Percentiles rank a stretch among this genome's conserved stretches.
Conservation (phyloP, 352 stramenopile species). For the Thalassiosira mediterranea region DNA sequence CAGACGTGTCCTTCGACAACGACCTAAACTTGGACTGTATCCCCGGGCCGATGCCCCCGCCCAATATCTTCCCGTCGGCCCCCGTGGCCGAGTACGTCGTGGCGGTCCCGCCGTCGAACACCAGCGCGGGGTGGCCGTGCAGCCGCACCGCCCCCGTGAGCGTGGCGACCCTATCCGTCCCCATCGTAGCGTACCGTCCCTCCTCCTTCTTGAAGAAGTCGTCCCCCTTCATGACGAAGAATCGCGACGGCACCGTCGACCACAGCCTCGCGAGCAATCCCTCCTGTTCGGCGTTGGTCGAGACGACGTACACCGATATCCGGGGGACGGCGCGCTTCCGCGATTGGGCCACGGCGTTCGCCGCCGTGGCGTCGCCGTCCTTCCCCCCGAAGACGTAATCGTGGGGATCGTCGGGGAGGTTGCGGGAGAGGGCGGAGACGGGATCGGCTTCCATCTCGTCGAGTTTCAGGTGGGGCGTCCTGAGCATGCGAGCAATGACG, state of each 20-base stretch:
- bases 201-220: slow-evolving; percentile 73
- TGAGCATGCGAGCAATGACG: neutral
- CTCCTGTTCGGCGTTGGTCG: slow-evolving; percentile 56
- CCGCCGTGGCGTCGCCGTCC: slow-evolving; percentile 4
- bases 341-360: slow-evolving; percentile 25
- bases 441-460: slow-evolving; percentile 33
- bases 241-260: slow-evolving; percentile 46
- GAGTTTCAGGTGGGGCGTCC: slow-evolving; percentile 46
- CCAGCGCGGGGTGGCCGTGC: slow-evolving; percentile 56
- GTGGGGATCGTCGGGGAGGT: slow-evolving; percentile 42
- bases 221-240: slow-evolving; percentile 61
- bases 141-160: slow-evolving; percentile 45
- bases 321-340: slow-evolving; percentile 14
- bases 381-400: slow-evolving; percentile 57
- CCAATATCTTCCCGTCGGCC: slow-evolving; percentile 62
- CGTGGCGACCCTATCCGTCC: slow-evolving; percentile 68
- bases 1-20: slow-evolving; percentile 36
- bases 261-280: slow-evolving; percentile 48
- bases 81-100: slow-evolving; percentile 73
- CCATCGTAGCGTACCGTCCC: slow-evolving; percentile 66
- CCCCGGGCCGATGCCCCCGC: slow-evolving; percentile 72
- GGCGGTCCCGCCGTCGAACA: slow-evolving; percentile 79
- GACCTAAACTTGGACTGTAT: slow-evolving; percentile 48
- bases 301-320: slow-evolving; percentile 69
- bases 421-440: slow-evolving; percentile 26